Evolutionary conservation across 495 filamentous ascomycete species (phyloP).

Genomic region (Aspergillus avenaceus): DNA sequence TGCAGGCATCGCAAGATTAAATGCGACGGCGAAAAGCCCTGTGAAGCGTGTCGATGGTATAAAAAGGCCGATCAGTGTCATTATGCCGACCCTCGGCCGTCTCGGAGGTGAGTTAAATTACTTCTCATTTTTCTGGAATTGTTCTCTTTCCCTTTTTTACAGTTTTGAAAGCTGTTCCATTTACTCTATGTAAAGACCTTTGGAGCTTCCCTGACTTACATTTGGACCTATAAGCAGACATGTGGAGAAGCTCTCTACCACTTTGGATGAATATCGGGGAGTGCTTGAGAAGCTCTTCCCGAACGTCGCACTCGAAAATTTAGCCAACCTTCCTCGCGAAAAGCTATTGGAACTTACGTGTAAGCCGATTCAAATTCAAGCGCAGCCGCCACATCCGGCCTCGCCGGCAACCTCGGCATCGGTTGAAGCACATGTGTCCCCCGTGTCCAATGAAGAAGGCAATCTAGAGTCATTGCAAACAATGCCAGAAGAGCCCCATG

Average conservation of each 20-base stretch:
- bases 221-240: slow-evolving; percentile 19
- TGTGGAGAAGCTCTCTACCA: slow-evolving; percentile 40
- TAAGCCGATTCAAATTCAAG: slow-evolving; percentile 11
- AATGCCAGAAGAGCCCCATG: slow-evolving; percentile 35
- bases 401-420: slow-evolving; percentile 38
- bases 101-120: slow-evolving; percentile 32
- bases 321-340: slow-evolving; percentile 43
- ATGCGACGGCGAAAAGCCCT: slow-evolving; percentile 45
- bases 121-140: neutral
- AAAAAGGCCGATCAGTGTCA: slow-evolving; percentile 42
- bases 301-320: slow-evolving; percentile 28
- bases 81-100: slow-evolving; percentile 40
- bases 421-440: slow-evolving; percentile 38
- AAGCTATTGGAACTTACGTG: slow-evolving; percentile 43
- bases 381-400: slow-evolving; percentile 23
- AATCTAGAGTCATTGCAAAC: slow-evolving; percentile 39
- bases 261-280: slow-evolving; percentile 34
- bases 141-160: too few relatives aligned
- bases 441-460: slow-evolving; percentile 35
- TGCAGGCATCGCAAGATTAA: slow-evolving; percentile 48
- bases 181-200: neutral
- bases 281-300: slow-evolving; percentile 39
- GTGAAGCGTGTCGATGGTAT: slow-evolving; percentile 45
- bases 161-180: too few relatives aligned
- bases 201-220: neutral